phyloP scores from a whole-genome alignment of 2,329 filamentous ascomycete genomes.

The Penicillium hordei region DNA sequence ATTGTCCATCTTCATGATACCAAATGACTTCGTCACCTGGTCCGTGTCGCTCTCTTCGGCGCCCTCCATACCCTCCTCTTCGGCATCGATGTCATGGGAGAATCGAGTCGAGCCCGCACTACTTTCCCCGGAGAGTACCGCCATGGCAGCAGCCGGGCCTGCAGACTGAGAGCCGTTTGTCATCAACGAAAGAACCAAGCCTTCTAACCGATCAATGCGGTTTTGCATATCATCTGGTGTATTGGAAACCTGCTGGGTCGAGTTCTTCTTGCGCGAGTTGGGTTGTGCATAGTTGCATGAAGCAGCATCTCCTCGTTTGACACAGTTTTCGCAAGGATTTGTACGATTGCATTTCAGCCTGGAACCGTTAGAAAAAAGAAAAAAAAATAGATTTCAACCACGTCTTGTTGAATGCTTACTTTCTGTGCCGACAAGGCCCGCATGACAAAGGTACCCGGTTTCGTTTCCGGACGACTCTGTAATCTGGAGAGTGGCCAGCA shows the following conservation, averaged over 20 bases:
- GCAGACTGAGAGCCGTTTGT: slow-evolving; percentile 72
- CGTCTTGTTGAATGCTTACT: slow-evolving; percentile 57
- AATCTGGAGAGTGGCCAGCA: slow-evolving; percentile 79
- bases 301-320: slow-evolving; percentile 76
- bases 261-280: slow-evolving; percentile 68
- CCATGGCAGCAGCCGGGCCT: slow-evolving; percentile 59
- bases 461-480: slow-evolving; percentile 83
- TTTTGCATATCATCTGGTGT: slow-evolving; percentile 97
- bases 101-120: slow-evolving; percentile 41
- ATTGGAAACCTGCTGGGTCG: slow-evolving; percentile 56
- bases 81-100: slow-evolving; percentile 41
- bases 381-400: background rate
- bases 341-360: slow-evolving; percentile 89
- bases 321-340: slow-evolving; percentile 90
- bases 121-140: slow-evolving; percentile 51
- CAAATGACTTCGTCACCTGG: slow-evolving; percentile 69
- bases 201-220: slow-evolving; percentile 91
- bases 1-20: slow-evolving; percentile 80
- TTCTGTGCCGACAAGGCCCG: slow-evolving; percentile 84
- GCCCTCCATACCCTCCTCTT: slow-evolving; percentile 61
- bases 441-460: slow-evolving; percentile 92
- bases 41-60: slow-evolving; percentile 67
- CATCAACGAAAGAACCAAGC: slow-evolving; percentile 89
- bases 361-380: slow-evolving; percentile 16
- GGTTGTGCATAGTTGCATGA: slow-evolving; percentile 80